Conservation (phyloP, 2,329 filamentous ascomycete species). For the Fusarium nematophilum region DNA sequence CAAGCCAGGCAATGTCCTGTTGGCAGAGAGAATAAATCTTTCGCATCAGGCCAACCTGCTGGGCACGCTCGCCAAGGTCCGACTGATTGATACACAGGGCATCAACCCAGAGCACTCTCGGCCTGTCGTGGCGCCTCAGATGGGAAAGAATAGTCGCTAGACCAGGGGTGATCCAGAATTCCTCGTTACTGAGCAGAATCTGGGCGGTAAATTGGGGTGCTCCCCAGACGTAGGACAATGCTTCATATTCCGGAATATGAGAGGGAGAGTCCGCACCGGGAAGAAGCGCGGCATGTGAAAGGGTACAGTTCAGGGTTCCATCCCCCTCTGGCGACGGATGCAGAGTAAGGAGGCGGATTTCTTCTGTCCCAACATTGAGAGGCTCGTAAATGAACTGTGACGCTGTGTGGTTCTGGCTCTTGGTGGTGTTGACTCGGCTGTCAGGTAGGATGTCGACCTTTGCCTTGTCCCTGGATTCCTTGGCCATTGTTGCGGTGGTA, state of each 20-base stretch:
- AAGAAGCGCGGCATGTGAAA: background rate
- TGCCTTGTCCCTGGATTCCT: no score
- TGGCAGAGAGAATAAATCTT: slow-evolving; percentile 21
- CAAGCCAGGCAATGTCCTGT: slow-evolving; percentile 27
- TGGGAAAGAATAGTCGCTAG: background rate
- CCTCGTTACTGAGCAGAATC: slow-evolving; percentile 5
- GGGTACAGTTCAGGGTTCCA: background rate
- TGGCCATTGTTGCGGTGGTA: no score
- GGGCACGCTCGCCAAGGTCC: slow-evolving; percentile 9
- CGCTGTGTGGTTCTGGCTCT: no score
- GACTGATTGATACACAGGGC: slow-evolving; percentile 32
- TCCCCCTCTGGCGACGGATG: background rate
- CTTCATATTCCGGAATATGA: slow-evolving; percentile 14
- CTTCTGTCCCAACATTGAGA: background rate
- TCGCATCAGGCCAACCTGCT: slow-evolving; percentile 21
- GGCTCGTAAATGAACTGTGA: slow-evolving; percentile 5
- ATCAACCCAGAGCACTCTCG: slow-evolving; percentile 21
- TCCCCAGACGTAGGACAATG: slow-evolving; percentile 32
- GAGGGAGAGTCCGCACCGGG: rapidly evolving
- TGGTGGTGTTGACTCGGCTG: no score
- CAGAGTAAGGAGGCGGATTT: slow-evolving; percentile 16
- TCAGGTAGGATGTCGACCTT: no score
- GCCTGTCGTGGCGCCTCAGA: rapidly evolving
- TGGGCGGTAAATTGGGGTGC: background rate
- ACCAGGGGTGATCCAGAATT: slow-evolving; percentile 13